Percentiles rank a stretch among this genome's conserved stretches.
phyloP scores from a whole-genome alignment of 805 yeast species.

The Wickerhamiella kurtzmanii region DNA sequence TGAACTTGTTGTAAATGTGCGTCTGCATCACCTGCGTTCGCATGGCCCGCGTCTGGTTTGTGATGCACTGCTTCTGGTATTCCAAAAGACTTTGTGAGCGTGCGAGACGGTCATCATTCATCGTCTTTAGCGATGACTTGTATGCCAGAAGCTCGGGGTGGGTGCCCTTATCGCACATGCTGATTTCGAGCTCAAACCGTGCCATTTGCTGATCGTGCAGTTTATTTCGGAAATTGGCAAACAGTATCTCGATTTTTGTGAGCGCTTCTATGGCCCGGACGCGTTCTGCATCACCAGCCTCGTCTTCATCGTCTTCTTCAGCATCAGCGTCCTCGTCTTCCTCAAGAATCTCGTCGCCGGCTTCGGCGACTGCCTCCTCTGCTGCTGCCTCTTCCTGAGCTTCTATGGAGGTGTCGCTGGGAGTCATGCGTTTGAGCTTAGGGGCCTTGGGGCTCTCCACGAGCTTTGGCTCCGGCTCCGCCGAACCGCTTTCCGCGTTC shows the following conservation, averaged over 20 bases:
- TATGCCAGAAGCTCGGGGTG: slow-evolving; percentile 80
- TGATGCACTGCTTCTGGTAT: slow-evolving; percentile 64
- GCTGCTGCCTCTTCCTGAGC: slow-evolving; percentile 20
- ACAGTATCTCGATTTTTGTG: slow-evolving; percentile 69
- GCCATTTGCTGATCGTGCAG: slow-evolving; percentile 72
- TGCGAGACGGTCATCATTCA: slow-evolving; percentile 55
- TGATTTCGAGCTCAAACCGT: slow-evolving; percentile 67
- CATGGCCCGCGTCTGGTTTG: slow-evolving; percentile 65
- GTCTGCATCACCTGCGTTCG: slow-evolving; percentile 77
- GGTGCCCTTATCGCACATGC: slow-evolving; percentile 73
- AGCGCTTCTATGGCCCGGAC: slow-evolving; percentile 57
- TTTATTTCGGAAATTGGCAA: slow-evolving; percentile 74
- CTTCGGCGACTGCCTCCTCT: slow-evolving; percentile 15
- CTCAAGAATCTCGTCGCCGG: slow-evolving; percentile 17
- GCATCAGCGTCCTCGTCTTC: slow-evolving; percentile 12
- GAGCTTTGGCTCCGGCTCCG: neutral
- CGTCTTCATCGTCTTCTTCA: slow-evolving; percentile 17
- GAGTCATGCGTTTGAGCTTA: slow-evolving; percentile 5
- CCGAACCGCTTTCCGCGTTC: neutral
- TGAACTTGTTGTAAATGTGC: slow-evolving; percentile 52
- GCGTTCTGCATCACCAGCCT: slow-evolving; percentile 32
- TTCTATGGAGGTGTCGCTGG: slow-evolving; percentile 16
- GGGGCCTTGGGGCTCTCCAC: slow-evolving; percentile 3
- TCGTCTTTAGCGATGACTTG: slow-evolving; percentile 54
- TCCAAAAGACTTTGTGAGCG: slow-evolving; percentile 38